phyloP scores from a whole-genome alignment of 176 grass and related monocot genomes.

The Zoysia pacifica region DNA sequence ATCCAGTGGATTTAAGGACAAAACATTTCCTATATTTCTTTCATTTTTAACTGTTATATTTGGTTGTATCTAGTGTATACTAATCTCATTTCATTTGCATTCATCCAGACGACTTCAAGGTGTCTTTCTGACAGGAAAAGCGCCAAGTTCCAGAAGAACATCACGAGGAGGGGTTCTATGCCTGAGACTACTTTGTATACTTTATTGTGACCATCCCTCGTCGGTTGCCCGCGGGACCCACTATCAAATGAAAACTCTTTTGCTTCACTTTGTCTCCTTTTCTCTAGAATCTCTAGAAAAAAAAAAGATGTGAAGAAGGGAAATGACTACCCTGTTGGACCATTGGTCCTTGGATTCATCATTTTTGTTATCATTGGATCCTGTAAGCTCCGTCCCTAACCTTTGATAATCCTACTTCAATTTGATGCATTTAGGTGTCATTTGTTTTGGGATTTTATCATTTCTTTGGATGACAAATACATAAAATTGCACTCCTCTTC shows the following conservation, averaged over 20 bases:
- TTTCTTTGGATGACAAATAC: neutral
- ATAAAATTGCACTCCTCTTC: neutral
- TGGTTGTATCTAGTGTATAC: conserved; percentile 2
- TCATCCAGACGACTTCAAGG: conserved; percentile 60
- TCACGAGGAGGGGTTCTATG: conserved; percentile 50
- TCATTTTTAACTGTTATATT: neutral
- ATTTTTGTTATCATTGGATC: conserved; percentile 67
- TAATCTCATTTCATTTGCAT: conserved; percentile 25
- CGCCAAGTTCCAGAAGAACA: conserved; percentile 64
- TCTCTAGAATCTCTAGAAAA: no score
- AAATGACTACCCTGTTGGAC: conserved; percentile 65
- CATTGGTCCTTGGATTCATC: conserved; percentile 62
- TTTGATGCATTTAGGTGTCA: neutral
- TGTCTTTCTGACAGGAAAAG: conserved; percentile 60
- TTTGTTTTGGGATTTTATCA: neutral
- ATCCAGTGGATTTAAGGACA: neutral
- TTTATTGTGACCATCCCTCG: no score
- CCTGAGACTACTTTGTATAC: conserved; percentile 58
- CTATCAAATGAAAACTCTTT: no score
- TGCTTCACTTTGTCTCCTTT: no score
- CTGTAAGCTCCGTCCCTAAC: conserved; percentile 36
- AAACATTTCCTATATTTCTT: neutral
- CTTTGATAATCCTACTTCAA: neutral
- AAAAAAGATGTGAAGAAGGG: conserved; percentile 67
- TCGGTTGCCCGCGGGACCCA: no score